Evolutionary conservation across 108 stramenopile genomes (phyloP).

Genomic region (Nitzschia sp.): DNA sequence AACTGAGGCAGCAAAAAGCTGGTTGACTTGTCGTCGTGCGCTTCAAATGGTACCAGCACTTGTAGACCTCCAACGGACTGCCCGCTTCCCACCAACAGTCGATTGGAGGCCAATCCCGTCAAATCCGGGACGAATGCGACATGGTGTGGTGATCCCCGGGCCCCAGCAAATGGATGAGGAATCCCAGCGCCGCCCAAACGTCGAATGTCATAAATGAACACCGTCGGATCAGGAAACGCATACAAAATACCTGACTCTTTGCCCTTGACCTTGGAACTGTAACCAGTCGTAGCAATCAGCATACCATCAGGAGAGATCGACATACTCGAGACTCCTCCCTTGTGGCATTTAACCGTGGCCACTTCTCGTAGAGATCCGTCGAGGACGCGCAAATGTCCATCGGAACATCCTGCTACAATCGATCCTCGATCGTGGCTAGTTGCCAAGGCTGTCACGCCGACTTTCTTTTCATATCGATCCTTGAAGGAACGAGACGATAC

Average conservation of each 20-base stretch:
- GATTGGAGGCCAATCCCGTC: constrained; percentile 27
- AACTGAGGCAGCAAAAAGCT: constrained; percentile 64
- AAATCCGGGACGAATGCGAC: constrained; percentile 65
- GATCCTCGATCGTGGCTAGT: constrained; percentile 50
- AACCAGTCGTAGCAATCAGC: constrained; percentile 80
- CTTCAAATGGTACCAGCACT: constrained; percentile 68
- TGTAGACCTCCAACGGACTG: constrained; percentile 77
- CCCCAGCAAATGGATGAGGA: constrained; percentile 62
- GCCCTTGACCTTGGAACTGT: constrained; percentile 37
- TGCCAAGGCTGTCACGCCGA: constrained; percentile 63
- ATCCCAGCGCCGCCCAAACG: constrained; percentile 80
- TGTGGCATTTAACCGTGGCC: constrained; percentile 64
- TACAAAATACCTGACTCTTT: constrained; percentile 56
- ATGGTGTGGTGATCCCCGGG: constrained; percentile 59
- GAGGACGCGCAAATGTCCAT: constrained; percentile 77
- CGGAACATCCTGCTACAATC: constrained; percentile 77
- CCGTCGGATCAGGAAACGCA: constrained; percentile 68
- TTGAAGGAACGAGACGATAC: constrained; percentile 65
- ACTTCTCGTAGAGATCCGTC: constrained; percentile 69
- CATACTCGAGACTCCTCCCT: constrained; percentile 67
- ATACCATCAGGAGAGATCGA: constrained; percentile 65
- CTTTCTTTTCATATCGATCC: constrained; percentile 30
- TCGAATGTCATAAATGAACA: constrained; percentile 77
- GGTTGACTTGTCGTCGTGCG: constrained; percentile 27
- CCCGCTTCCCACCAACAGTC: constrained; percentile 72